phyloP scores from a whole-genome alignment of 2,329 filamentous ascomycete genomes.

The Clonostachys chloroleuca region DNA sequence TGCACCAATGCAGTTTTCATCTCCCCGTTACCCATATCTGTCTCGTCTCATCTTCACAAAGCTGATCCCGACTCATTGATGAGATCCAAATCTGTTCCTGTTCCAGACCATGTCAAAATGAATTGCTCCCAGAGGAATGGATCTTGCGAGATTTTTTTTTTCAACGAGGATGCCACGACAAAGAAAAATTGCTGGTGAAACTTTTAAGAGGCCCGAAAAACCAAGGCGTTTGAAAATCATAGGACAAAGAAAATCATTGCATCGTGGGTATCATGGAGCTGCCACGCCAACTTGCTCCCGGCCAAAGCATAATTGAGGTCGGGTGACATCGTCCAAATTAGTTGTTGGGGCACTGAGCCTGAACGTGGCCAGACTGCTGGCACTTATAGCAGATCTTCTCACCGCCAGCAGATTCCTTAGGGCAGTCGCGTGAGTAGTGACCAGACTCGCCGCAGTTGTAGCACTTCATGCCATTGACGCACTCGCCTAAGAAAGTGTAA shows the following conservation, averaged over 20 bases:
- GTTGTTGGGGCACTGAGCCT: conserved; percentile 88
- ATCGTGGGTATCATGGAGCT: conserved; percentile 37
- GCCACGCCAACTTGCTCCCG: conserved; percentile 28
- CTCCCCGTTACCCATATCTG: no score
- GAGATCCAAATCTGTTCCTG: conserved; percentile 1
- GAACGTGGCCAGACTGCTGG: conserved; percentile 80
- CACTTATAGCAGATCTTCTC: conserved; percentile 99
- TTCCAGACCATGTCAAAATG: background rate
- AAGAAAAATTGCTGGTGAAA: conserved; percentile 1
- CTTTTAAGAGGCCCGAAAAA: background rate
- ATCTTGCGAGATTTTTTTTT: background rate
- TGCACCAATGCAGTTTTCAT: no score
- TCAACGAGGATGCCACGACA: conserved; percentile 2
- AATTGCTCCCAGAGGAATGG: background rate
- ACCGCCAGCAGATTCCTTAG: conserved; percentile 77
- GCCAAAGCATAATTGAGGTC: conserved; percentile 7
- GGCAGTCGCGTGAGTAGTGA: conserved; percentile 93
- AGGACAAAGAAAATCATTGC: conserved; percentile 18
- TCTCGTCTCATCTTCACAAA: background rate
- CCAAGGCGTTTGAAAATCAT: conserved; percentile 2
- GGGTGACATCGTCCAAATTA: conserved; percentile 25
- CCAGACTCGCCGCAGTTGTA: conserved; percentile 97
- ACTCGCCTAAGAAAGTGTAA: conserved; percentile 57
- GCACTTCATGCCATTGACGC: conserved; percentile 98
- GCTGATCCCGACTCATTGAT: background rate